phyloP scores from a whole-genome alignment of 257 asterid species.

The Solanum commersonii region DNA sequence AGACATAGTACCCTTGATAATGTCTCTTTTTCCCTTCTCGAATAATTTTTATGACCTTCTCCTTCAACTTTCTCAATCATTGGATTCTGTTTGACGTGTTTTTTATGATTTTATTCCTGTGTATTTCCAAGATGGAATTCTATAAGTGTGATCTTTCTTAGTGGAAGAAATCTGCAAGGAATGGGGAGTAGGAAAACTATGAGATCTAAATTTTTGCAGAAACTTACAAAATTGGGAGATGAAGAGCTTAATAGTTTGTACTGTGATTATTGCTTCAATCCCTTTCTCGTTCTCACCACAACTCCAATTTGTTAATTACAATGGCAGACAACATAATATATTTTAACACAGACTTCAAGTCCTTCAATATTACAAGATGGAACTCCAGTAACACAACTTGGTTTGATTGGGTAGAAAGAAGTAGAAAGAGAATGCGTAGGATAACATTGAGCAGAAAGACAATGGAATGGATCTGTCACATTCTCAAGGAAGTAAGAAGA shows the following conservation, averaged over 20 bases:
- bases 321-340: background rate
- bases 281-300: background rate
- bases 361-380: background rate
- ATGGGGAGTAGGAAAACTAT: background rate
- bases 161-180: background rate
- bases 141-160: background rate
- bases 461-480: background rate
- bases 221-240: background rate
- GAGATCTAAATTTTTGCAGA: background rate
- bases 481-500: background rate
- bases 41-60: background rate
- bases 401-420: background rate
- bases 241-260: background rate
- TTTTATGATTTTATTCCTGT: background rate
- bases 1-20: background rate
- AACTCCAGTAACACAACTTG: background rate
- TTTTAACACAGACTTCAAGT: background rate
- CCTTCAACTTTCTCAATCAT: background rate
- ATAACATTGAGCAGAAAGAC: background rate
- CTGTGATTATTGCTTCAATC: background rate
- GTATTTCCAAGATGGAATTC: background rate
- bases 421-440: background rate
- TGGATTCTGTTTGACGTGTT: background rate
- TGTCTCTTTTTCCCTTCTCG: background rate
- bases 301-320: background rate